Evolutionary conservation across 2,329 filamentous ascomycete genomes (phyloP), one percentile per base, ranked within the genome.

Genomic region (Hymenotorrendiella dingleyae): DNA sequence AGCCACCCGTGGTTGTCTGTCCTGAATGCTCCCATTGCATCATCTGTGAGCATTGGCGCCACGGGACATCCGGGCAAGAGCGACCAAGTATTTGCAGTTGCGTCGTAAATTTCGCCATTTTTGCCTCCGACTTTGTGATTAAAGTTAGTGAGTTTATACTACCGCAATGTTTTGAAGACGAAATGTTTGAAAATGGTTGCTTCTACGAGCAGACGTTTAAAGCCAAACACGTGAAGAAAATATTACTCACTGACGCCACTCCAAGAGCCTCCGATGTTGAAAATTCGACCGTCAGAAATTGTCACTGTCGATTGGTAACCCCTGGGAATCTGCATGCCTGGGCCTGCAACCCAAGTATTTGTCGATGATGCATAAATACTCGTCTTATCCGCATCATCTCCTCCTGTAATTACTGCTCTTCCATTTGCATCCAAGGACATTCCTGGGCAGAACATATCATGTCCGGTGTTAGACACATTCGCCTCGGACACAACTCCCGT

Each of bases 391-490:
- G 69, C 68, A 42, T 69, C 65, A 19, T 68, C 67, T 1, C 77
- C 77, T 5, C 78, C 76, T 0, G 70, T 73, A 6, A 81, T 68
- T 2, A 79, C 54, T 6, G 76, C 65, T 7, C 65, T 62, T 0
- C 74, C 76, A 6, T 67, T 59, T 12, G 64, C 65, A 42, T 72
- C 36, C 9, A 23, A 21, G 7, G 22, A 23, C 38, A 78, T 73
- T 2, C 74, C 76, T 0, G 75, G 73, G 52, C 74, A 78, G 49
- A 76, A 76, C 73, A 76, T 76, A 52, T 76, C 72, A 49, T 75
- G 70, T 4, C 64, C 51, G 0, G 70, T 75, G 45, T 71, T 58
- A 7, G 50, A 50, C 2, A 68, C 54, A n/a, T 49, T 51, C 1
- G 50, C 43, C 30, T 58, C 42, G 7, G 53, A 57, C 1, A 59